These are phyloP conservation scores for Vigna reflexopilosa DNA, from an alignment of 306 rosid genomes.

Conservation along the genomic window DNA sequence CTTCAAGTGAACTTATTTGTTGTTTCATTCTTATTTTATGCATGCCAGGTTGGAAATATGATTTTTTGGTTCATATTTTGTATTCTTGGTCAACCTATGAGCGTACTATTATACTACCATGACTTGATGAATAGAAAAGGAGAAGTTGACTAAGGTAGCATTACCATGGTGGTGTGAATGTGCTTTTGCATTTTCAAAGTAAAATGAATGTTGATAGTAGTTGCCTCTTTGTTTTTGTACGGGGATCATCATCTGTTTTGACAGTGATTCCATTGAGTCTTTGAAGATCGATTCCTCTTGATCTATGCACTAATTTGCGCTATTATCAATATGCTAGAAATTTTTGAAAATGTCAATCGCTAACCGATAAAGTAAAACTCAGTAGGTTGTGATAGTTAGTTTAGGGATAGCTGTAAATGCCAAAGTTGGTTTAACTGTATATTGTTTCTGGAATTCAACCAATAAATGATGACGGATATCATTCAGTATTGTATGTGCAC, in stretches of 20 bases:
- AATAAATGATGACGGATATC: slow-evolving; percentile 9
- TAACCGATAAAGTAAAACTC: not conserved
- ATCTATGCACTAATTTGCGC: slow-evolving; percentile 22
- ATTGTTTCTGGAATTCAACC: slow-evolving; percentile 11
- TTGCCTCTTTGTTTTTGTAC: slow-evolving; percentile 27
- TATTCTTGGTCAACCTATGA: slow-evolving; percentile 96
- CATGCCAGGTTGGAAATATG: slow-evolving; percentile 89
- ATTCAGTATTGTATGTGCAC: not conserved
- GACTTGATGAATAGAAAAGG: slow-evolving; percentile 90
- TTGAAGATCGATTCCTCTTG: slow-evolving; percentile 33
- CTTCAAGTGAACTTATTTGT: slow-evolving; percentile 30
- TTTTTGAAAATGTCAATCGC: slow-evolving; percentile 29
- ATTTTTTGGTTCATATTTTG: slow-evolving; percentile 92
- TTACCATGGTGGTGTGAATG: slow-evolving; percentile 23
- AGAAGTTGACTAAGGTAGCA: slow-evolving; percentile 46
- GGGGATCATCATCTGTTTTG: slow-evolving; percentile 32
- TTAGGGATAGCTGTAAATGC: slow-evolving; percentile 16
- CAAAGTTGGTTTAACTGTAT: slow-evolving; percentile 4
- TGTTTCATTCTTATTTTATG: slow-evolving; percentile 26
- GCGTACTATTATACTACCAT: slow-evolving; percentile 86
- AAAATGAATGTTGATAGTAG: slow-evolving; percentile 44
- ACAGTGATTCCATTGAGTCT: slow-evolving; percentile 7
- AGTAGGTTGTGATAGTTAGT: slow-evolving; percentile 7
- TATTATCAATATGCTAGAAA: slow-evolving; percentile 33
- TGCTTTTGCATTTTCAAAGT: slow-evolving; percentile 12